phyloP scores from a whole-genome alignment of 2,329 filamentous ascomycete genomes.

The Pestalotiopsis sp. region DNA sequence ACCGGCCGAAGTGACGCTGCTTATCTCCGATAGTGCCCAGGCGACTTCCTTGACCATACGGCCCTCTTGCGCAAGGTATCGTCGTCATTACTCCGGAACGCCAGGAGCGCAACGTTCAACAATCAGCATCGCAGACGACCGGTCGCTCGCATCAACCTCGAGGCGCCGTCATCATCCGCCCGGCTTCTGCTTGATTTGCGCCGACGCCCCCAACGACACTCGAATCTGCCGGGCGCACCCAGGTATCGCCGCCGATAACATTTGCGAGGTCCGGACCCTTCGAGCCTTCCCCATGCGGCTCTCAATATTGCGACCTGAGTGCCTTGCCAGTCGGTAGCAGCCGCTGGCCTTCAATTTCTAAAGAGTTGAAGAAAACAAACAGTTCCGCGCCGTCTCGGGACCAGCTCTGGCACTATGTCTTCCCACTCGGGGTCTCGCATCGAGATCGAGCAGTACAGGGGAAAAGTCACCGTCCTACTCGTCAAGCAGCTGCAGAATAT shows the following conservation, averaged over 20 bases:
- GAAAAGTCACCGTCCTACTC: constrained; percentile 43
- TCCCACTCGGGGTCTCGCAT: constrained; percentile 18
- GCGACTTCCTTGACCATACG: not conserved
- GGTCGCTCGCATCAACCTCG: no score
- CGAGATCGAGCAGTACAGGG: constrained; percentile 46
- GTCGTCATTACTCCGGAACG: no score
- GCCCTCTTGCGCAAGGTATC: no score
- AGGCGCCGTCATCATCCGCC: no score
- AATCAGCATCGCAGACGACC: no score
- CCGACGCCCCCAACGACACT: no score
- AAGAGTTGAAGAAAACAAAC: not conserved
- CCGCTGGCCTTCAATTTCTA: not conserved
- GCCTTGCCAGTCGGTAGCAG: constrained; percentile 27
- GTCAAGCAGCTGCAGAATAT: constrained; percentile 75
- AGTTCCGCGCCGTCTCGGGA: not conserved
- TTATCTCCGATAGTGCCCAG: not conserved
- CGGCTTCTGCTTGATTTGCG: no score
- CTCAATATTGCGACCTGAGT: constrained; percentile 19
- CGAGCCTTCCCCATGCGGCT: constrained; percentile 31
- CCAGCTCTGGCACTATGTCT: constrained; percentile 22
- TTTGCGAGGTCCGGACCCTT: not conserved
- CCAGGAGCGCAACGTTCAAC: no score
- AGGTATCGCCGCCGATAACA: not conserved
- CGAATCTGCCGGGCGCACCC: not conserved
- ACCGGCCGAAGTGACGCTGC: not conserved